Conservation (phyloP, 2,329 filamentous ascomycete species). For the Teratosphaeria zuluensis region DNA sequence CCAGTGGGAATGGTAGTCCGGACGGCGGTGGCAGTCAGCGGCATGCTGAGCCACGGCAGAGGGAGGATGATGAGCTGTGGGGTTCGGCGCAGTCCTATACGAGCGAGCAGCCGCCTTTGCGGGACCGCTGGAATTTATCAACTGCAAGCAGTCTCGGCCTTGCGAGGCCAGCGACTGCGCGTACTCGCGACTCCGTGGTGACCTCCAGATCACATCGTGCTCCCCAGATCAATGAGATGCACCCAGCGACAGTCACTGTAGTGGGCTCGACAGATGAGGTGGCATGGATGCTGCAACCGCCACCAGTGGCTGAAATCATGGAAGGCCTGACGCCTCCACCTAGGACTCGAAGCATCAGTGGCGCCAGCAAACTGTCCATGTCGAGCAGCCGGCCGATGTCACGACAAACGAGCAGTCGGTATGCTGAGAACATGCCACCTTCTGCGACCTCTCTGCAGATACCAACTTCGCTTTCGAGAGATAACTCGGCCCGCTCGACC, state of each 20-base stretch:
- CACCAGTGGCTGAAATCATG: slow-evolving; percentile 85
- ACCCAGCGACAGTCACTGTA: slow-evolving; percentile 40
- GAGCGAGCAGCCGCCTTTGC: not conserved
- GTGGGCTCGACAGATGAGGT: slow-evolving; percentile 47
- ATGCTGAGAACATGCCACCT: slow-evolving; percentile 25
- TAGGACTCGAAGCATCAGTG: slow-evolving; percentile 48
- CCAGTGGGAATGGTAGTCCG: not conserved
- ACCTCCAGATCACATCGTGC: slow-evolving; percentile 23
- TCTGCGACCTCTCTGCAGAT: slow-evolving; percentile 1
- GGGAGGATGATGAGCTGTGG: slow-evolving; percentile 83
- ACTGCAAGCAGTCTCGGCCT: not conserved
- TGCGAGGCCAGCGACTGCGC: slow-evolving; percentile 11
- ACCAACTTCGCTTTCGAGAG: slow-evolving; percentile 26
- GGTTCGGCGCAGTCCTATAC: slow-evolving; percentile 37
- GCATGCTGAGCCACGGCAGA: slow-evolving; percentile 71
- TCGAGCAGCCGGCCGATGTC: slow-evolving; percentile 11
- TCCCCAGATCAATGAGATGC: slow-evolving; percentile 60
- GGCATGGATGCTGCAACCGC: slow-evolving; percentile 87
- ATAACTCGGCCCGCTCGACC: slow-evolving; percentile 22
- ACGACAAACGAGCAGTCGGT: slow-evolving; percentile 29
- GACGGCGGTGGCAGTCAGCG: slow-evolving; percentile 35
- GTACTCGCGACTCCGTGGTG: slow-evolving; percentile 16
- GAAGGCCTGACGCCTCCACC: slow-evolving; percentile 65
- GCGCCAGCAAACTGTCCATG: slow-evolving; percentile 27
- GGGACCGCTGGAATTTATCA: slow-evolving; percentile 12